Conservation (phyloP, 495 filamentous ascomycete genomes). For the Aspergillus incahuasiensis region DNA sequence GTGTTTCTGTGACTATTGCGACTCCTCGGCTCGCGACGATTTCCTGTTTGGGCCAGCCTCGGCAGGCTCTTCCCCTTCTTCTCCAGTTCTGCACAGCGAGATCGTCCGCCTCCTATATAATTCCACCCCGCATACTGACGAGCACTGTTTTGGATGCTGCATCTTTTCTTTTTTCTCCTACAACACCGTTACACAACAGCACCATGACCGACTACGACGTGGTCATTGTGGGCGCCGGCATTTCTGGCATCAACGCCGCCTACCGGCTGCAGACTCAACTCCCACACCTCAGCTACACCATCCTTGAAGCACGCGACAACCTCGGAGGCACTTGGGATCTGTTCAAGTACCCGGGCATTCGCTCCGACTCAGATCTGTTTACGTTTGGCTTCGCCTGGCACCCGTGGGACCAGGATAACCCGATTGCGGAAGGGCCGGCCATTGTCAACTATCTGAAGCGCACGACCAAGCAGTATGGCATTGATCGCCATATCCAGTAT, state of each 20-base stretch:
- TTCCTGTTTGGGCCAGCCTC: conserved; percentile 22
- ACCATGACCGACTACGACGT: conserved; percentile 47
- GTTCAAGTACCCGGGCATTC: conserved; percentile 66
- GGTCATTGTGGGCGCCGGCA: conserved; percentile 66
- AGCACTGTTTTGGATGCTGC: background rate
- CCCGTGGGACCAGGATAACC: conserved; percentile 55
- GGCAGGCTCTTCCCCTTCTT: conserved; percentile 17
- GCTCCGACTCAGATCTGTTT: conserved; percentile 63
- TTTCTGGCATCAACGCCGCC: conserved; percentile 71
- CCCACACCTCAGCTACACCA: conserved; percentile 49
- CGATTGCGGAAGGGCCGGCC: conserved; percentile 55
- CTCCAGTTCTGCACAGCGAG: background rate
- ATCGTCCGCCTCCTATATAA: conserved; percentile 12
- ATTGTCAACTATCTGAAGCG: conserved; percentile 62
- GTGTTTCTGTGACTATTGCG: background rate
- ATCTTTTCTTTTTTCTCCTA: background rate
- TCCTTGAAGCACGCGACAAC: conserved; percentile 56
- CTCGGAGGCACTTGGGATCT: conserved; percentile 72
- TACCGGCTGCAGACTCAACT: conserved; percentile 62
- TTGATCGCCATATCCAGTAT: conserved; percentile 58
- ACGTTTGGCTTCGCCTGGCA: conserved; percentile 66
- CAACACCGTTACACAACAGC: background rate
- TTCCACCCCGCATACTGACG: background rate
- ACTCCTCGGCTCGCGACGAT: conserved; percentile 9
- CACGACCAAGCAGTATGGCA: conserved; percentile 52